Evolutionary conservation across 805 yeast genomes (phyloP).

Genomic region (Ogataea ganodermae): DNA sequence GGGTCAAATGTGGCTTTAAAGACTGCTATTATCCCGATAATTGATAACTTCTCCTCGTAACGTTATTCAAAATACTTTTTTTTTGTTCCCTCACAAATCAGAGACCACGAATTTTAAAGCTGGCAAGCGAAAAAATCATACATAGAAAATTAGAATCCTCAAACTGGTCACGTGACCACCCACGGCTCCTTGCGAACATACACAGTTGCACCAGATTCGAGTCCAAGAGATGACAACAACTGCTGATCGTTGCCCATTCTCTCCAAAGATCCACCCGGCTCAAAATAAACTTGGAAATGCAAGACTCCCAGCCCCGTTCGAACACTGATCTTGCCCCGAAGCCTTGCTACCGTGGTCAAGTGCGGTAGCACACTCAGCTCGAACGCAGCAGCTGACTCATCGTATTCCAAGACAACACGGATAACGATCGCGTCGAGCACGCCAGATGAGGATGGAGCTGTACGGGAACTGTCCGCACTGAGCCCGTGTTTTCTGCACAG

Average conservation of each 20-base stretch:
- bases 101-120: not conserved
- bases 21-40: not conserved
- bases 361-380: constrained; percentile 29
- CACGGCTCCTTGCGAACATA: constrained; percentile 13
- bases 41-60: not conserved
- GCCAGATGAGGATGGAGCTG: no score
- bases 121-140: no score
- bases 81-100: not conserved
- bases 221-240: constrained; percentile 9
- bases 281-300: constrained; percentile 27
- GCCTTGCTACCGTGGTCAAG: constrained; percentile 39
- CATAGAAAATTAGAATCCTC: not conserved
- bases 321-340: constrained; percentile 36
- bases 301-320: constrained; percentile 26
- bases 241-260: constrained; percentile 26
- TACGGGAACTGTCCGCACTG: constrained; percentile 13
- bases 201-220: constrained; percentile 9
- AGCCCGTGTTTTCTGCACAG: constrained; percentile 42
- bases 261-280: constrained; percentile 13
- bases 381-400: constrained; percentile 9
- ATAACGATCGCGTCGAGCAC: not conserved
- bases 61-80: not conserved
- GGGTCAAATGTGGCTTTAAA: no score
- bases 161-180: constrained; percentile 5
- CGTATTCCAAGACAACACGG: not conserved